Evolutionary conservation across 495 filamentous ascomycete species (phyloP), one percentile per base, ranked within the genome.

Genomic region (Aspergillus bertholletiae): DNA sequence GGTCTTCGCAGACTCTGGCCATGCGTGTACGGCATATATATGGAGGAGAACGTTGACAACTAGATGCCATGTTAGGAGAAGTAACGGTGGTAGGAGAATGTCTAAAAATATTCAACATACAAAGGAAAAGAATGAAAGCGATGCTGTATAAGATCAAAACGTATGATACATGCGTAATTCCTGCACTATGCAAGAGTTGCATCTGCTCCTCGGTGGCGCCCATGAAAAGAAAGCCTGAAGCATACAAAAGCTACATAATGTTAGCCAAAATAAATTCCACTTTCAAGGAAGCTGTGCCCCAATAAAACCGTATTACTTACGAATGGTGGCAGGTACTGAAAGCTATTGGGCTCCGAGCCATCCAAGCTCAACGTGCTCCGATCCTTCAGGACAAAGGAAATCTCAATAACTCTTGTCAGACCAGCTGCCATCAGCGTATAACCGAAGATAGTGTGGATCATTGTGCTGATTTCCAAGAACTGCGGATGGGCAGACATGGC

Each of bases 191-290:
- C 12, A 97, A 73, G 1, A 97, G 72, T 32, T 78, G 62, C 88
- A 97, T 93, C 66, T 98, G 93, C 67, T 97, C 93, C 69, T 98
- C 94, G 2, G 89, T 97, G 22, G 95, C 94, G 47, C 89, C 87
- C 91, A 97, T 95, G 77, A 98, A 97, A 50, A 97, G 80, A 72
- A 98, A 95, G 26, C 94, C 94, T 4, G 94, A 91, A 37, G 94
- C 91, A 63, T 88, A 96, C 18, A 97, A 83, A 20, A 97, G 81
- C 90, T 96, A 23, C n/a, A 30, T 49, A 64, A 30, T 20, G 54
- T 28, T 49, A 53, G 51, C 41, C n/a, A n/a, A 18, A 26, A 2
- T 34, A 6, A 53, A 28, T 27, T 8, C 5, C 7, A 11, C 44
- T 28, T 5, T 2, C 11, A 24, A 5, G 32, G 39, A 22, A 22